Conservation (phyloP, 257 asterid species). For the Solanum medicagineum region DNA sequence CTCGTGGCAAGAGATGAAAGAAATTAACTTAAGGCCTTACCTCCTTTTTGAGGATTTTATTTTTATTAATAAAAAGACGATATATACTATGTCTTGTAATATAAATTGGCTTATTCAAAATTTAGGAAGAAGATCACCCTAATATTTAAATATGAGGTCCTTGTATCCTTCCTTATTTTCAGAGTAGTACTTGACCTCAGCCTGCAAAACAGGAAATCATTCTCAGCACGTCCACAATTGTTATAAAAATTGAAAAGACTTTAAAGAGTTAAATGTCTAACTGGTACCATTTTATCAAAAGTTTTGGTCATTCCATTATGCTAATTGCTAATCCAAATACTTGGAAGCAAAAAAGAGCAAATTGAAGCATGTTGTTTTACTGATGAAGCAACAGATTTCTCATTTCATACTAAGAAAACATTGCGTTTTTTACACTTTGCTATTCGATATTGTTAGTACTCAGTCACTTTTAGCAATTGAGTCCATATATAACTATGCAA, state of each 20-base stretch:
- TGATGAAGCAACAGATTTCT: no score
- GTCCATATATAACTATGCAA: background rate
- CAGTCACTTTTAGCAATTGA: background rate
- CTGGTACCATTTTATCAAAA: background rate
- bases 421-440: background rate
- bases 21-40: background rate
- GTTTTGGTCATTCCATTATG: background rate
- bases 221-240: background rate
- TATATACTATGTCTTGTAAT: background rate
- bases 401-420: background rate
- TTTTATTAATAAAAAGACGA: no score
- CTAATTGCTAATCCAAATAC: background rate
- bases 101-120: background rate
- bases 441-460: background rate
- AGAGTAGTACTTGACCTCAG: slow-evolving; percentile 52
- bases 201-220: slow-evolving; percentile 31
- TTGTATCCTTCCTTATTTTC: slow-evolving; percentile 57
- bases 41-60: background rate
- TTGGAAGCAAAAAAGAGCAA: background rate
- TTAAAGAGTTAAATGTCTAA: background rate
- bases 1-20: no score
- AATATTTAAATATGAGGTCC: slow-evolving; percentile 60
- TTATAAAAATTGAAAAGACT: background rate
- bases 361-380: no score
- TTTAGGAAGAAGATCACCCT: background rate